Evolutionary conservation across 2,329 filamentous ascomycete genomes (phyloP).

Genomic region (Claviceps spartinae): DNA sequence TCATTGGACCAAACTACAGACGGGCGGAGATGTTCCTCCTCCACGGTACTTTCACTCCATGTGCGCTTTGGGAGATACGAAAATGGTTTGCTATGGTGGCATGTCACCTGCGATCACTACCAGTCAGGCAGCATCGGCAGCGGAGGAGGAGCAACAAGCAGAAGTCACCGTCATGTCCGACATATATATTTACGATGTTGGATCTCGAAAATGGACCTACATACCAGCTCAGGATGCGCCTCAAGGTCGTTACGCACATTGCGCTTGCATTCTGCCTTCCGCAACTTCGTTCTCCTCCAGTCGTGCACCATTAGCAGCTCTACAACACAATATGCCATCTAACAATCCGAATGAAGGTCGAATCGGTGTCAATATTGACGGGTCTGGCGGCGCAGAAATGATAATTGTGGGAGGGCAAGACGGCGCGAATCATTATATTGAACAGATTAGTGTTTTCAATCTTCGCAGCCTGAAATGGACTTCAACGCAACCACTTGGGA

Average conservation of each 20-base stretch:
- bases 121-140: conserved; percentile 30
- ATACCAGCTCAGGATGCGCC: conserved; percentile 70
- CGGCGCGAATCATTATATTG: conserved; percentile 95
- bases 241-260: conserved; percentile 92
- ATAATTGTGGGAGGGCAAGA: conserved; percentile 93
- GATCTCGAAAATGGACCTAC: conserved; percentile 70
- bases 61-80: conserved; percentile 84
- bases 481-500: conserved; percentile 70
- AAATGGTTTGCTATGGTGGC: conserved; percentile 93
- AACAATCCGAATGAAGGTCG: conserved; percentile 76
- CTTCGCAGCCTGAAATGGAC: conserved; percentile 92
- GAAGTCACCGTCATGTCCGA: conserved; percentile 97
- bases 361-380: conserved; percentile 80
- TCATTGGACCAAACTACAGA: conserved; percentile 86
- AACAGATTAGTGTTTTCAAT: conserved; percentile 98
- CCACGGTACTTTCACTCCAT: conserved; percentile 96
- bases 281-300: conserved; percentile 76
- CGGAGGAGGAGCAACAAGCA: conserved; percentile 39
- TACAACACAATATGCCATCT: conserved; percentile 77
- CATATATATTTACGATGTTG: conserved; percentile 87
- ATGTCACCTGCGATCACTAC: conserved; percentile 64
- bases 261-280: conserved; percentile 81
- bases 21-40: conserved; percentile 71
- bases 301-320: conserved; percentile 69
- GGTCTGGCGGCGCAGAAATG: conserved; percentile 89